These are phyloP conservation scores for Pinus tabuliformis DNA, from an alignment of 75 land plant species.

Conservation along the genomic window DNA sequence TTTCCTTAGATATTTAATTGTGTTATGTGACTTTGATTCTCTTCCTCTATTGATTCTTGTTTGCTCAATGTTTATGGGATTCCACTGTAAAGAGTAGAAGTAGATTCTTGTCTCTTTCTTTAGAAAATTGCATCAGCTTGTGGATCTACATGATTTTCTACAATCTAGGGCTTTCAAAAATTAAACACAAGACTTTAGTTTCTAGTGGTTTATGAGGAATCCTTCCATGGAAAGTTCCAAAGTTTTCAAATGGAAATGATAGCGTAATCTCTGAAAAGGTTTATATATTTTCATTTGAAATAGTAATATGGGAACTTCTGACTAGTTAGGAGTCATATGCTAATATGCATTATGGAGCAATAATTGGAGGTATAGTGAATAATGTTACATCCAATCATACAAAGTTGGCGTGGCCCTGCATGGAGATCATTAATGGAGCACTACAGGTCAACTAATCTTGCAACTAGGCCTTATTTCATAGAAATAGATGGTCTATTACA, in stretches of 20 bases:
- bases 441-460: constrained; percentile 78
- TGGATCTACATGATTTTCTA: no score
- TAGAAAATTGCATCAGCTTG: no score
- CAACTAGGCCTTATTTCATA: constrained; percentile 61
- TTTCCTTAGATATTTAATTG: no score
- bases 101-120: no score
- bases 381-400: constrained; percentile 63
- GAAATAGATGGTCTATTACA: constrained; percentile 55
- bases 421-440: constrained; percentile 77
- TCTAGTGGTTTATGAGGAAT: constrained; percentile 93
- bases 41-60: no score
- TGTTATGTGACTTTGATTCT: no score
- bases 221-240: constrained; percentile 97
- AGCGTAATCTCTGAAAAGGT: constrained; percentile 85
- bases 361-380: constrained; percentile 82
- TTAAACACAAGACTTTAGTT: constrained; percentile 77
- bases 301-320: constrained; percentile 91
- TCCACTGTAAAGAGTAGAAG: no score
- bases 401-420: constrained; percentile 56
- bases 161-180: constrained; percentile 84
- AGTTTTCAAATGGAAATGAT: constrained; percentile 68
- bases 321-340: constrained; percentile 93
- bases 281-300: constrained; percentile 95
- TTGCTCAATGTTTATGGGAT: no score
- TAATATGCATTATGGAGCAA: constrained; percentile 80